A percentile compares a stretch with the other conserved stretches of the same genome.
Evolutionary conservation across 805 yeast species (phyloP).

Genomic region (Cyberlindnera euphorbiae): DNA sequence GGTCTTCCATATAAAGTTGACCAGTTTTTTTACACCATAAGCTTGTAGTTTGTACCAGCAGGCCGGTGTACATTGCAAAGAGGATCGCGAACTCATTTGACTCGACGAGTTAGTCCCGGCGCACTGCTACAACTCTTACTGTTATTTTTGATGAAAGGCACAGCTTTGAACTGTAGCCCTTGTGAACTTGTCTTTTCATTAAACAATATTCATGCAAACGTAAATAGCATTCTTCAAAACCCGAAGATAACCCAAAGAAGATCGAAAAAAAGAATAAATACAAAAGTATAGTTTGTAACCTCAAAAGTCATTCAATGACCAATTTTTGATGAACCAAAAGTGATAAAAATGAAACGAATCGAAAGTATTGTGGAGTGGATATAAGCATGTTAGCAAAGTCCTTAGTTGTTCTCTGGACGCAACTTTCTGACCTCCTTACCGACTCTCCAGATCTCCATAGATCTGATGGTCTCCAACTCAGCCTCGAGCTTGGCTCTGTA

Average conservation of each 20-base stretch:
- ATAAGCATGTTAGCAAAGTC: not conserved
- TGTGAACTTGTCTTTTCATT: conserved; percentile 36
- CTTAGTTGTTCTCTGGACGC: conserved; percentile 97
- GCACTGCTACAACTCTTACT: too few species aligned
- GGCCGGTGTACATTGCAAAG: too few species aligned
- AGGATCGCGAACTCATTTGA: too few species aligned
- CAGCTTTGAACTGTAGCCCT: too few species aligned
- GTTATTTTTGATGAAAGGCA: too few species aligned
- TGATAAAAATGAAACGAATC: conserved; percentile 12
- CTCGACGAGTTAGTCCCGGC: too few species aligned
- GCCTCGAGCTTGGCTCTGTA: conserved; percentile 94
- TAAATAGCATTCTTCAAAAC: too few species aligned
- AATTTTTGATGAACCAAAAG: conserved; percentile 17
- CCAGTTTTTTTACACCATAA: too few species aligned
- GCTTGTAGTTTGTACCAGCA: too few species aligned
- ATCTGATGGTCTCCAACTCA: conserved; percentile 90
- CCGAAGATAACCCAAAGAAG: conserved; percentile 12
- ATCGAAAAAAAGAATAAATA: conserved; percentile 19
- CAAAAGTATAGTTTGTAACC: conserved; percentile 13
- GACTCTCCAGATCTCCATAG: conserved; percentile 98
- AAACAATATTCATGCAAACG: conserved; percentile 34
- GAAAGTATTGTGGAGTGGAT: conserved; percentile 4
- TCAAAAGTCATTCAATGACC: conserved; percentile 28
- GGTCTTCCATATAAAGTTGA: too few species aligned
- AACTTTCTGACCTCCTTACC: conserved; percentile 99